Base-by-base conservation (phyloP, 768 basidiomycete species). In the Pisolithus tinctorius region DNA sequence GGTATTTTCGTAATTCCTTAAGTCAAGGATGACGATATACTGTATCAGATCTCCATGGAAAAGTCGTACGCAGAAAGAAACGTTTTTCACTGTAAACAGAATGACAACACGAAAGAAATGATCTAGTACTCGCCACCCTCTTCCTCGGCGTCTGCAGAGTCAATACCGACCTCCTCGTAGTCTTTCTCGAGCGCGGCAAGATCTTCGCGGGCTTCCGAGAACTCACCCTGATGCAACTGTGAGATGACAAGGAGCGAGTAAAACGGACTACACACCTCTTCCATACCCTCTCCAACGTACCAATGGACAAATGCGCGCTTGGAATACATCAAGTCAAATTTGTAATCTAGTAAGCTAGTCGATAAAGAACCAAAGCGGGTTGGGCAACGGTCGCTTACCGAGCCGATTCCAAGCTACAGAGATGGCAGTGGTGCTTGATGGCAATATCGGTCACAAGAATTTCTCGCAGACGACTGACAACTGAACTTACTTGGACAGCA, bases 211-310 rank as follows among this genome's bases (percentile, higher is more conserved):
- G 95, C 95, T 73, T 96, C 94, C 44, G 92, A 93, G 74, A 97
- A 97, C 74, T 98, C 95, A 71, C 95, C 95, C 76, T 82, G 46
- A n/a, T 49, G 42, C 25, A 4, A 10, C 13, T 34, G 39, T 66
- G 16, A 62, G 58, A 49, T 11, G 1, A 45, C 39, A n/a, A 23
- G 8, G 13, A 17, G 8, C 40, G 49, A 27, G 49, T 36, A 39
- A 16, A 57, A 34, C 16, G 50, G 46, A 47, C 7, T 8, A 57
- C 68, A 30, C 55, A 75, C 81, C 77, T 98, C 95, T 68, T 97
- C 95, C 95, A 98, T 97, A 77, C 95, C 95, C 74, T 98, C 94
- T 66, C 94, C 94, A 56, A 96, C 94, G 64, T 94, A 95, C 93
- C 92, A 88, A 69, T 89, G 86, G 25, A 88, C 86, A 57, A 91